Base-by-base conservation (phyloP, 2,329 filamentous ascomycete species). In the Seiridium cupressi region DNA sequence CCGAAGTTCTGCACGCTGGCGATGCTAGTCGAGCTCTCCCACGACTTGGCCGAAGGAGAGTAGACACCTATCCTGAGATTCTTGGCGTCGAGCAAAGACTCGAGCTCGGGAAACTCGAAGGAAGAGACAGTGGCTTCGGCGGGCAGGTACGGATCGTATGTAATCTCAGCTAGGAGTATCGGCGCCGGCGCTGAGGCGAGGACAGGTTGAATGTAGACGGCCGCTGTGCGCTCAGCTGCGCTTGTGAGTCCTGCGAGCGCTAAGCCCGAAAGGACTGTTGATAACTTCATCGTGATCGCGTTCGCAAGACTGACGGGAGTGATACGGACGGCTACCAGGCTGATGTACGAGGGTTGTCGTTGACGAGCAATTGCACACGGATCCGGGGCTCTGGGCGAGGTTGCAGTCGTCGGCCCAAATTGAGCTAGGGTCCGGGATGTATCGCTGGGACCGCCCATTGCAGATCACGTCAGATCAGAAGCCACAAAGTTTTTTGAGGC, bases 21-120 rank as follows among this genome's bases (percentile, higher is more conserved):
- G 11, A 85, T 80, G 6, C 84, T 83, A 4, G 84, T 84, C 34
- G 83, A 81, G 34, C 81, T 82, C 38, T 74, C 71, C 85, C 86
- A 89, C 47, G 65, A 62, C 53, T 70, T 66, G 9, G 78, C 66
- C 32, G 75, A 69, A 31, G 76, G 64, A 72, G 87, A 81, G 74
- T 83, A 89, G 62, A 84, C 68, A 44, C 86, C 87, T 54, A 89
- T 74, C 63, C 85, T 84, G 56, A 88, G 76, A 8, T 86, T 79
- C n/a, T 69, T 66, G 4, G 76, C 70, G 5, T 74, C 72, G 3
- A 78, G 74, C 6, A 74, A 72, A 4, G 78, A 74, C 26, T 78
- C 75, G 7, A 85, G 69, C 51, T 84, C 81, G 46, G 86, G 86
- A 1, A 81, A 77, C 62, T 87, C 83, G 74, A 85, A 89, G 36